Base-by-base conservation (phyloP, 352 stramenopile genomes). In the Globisporangium radiosum region DNA sequence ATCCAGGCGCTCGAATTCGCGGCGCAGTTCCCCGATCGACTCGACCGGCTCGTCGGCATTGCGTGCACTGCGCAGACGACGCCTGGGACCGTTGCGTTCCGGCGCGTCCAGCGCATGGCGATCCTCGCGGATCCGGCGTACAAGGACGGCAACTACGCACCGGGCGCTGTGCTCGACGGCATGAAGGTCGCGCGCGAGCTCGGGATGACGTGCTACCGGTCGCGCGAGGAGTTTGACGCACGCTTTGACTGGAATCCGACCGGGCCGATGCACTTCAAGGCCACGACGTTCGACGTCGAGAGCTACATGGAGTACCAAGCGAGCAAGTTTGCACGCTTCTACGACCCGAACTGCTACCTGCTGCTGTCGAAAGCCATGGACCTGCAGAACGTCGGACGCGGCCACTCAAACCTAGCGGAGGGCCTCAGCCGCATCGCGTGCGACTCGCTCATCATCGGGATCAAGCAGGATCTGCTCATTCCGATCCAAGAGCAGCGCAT, bases 231-330 rank as follows among this genome's bases (percentile, higher is more conserved):
- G 63, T 93, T 96, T 51, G 86, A 96, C 59, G 63, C 70, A 2
- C 72, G 85, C 4, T 96, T 96, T 62, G 79, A 95, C 66, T 96
- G 86, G 87, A 85, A 91, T 52, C 85, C 85, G 0, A 89, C 72
- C 4, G 81, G 80, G 4, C 66, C 68, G 13, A 75, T 75, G 64
- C 73, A 92, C 47, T 92, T 92, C 56, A 85, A 81, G 60, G 71
- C 72, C n/a, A 59, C 76, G 13, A 94, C 83, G 11, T 96, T 96
- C 50, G 87, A 96, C 38, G 85, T 96, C 0, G 87, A 96, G 69
- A 87, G 72, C 54, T 96, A 96, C 77, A 92, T 96, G 85, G 78
- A 92, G 59, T 92, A 96, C 70, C 83, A 96, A 62, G 86, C 79
- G 40, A 79, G 66, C 61, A 94, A 94, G 63, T 96, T 96, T 56